Percentiles rank a stretch among this genome's conserved stretches.
Conservation (phyloP, 306 rosid genomes). For the Luffa acutangula region DNA sequence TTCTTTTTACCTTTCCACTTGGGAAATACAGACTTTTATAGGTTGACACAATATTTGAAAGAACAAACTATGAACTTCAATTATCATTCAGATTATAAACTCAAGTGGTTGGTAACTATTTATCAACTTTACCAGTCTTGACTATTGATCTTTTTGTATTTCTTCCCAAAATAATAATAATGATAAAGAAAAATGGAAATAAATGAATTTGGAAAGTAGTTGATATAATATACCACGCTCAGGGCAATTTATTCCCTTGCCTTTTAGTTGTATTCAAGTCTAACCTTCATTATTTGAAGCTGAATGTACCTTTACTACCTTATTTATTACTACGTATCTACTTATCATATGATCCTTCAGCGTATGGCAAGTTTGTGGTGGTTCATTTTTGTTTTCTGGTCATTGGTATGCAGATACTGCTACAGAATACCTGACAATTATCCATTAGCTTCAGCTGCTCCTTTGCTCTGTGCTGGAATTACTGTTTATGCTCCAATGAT, state of each 20-base stretch:
- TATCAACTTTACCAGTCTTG: neutral
- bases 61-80: neutral
- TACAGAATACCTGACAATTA: constrained; percentile 54
- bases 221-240: neutral
- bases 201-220: neutral
- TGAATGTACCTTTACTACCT: neutral
- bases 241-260: neutral
- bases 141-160: neutral
- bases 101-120: neutral
- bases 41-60: neutral
- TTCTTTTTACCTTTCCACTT: neutral
- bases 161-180: neutral
- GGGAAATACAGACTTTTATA: neutral
- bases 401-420: constrained; percentile 57
- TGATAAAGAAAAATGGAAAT: neutral
- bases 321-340: neutral
- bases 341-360: neutral
- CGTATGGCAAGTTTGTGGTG: neutral
- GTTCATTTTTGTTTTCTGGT: constrained; percentile 11
- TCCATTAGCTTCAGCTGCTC: constrained; percentile 84
- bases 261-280: neutral
- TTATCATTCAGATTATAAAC: neutral
- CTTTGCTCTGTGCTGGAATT: constrained; percentile 90
- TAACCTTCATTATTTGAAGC: neutral
- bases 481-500: constrained; percentile 83